Conservation (phyloP, 225 moss, liverwort and hornwort genomes). For the Bryoerythrophyllum caledonicum region DNA sequence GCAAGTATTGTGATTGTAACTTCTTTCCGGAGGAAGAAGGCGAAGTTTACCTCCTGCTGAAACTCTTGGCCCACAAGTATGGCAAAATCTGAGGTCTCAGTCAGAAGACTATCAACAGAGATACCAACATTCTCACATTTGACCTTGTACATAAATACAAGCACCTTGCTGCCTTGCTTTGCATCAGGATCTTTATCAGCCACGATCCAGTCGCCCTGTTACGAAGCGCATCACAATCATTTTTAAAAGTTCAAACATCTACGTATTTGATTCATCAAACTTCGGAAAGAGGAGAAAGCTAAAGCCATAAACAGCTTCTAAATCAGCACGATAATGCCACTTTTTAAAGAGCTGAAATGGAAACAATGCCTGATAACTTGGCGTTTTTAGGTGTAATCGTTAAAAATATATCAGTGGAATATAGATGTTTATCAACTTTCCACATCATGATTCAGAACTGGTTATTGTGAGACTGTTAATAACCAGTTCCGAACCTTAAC, state of each 20-base stretch:
- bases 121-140: conserved; percentile 85
- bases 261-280: not conserved
- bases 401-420: not conserved
- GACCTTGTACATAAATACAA: conserved; percentile 89
- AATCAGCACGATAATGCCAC: conserved; percentile 1
- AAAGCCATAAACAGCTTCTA: not conserved
- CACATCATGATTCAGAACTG: conserved; percentile 10
- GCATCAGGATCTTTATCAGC: conserved; percentile 65
- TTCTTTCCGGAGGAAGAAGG: not conserved
- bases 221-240: conserved; percentile 11
- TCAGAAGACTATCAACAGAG: conserved; percentile 83
- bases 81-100: conserved; percentile 92
- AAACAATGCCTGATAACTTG: not conserved
- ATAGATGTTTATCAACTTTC: conserved; percentile 13
- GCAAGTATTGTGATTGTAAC: not conserved
- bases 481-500: conserved; percentile 16
- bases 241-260: conserved; percentile 5
- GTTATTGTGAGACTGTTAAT: conserved; percentile 11
- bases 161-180: conserved; percentile 47
- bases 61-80: conserved; percentile 88
- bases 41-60: conserved; percentile 69
- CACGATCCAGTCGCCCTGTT: conserved; percentile 94
- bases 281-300: conserved; percentile 1
- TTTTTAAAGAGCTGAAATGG: not conserved
- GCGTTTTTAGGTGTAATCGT: not conserved